phyloP scores from a whole-genome alignment of 2,329 filamentous ascomycete genomes.

The Epichloe glyceriae region DNA sequence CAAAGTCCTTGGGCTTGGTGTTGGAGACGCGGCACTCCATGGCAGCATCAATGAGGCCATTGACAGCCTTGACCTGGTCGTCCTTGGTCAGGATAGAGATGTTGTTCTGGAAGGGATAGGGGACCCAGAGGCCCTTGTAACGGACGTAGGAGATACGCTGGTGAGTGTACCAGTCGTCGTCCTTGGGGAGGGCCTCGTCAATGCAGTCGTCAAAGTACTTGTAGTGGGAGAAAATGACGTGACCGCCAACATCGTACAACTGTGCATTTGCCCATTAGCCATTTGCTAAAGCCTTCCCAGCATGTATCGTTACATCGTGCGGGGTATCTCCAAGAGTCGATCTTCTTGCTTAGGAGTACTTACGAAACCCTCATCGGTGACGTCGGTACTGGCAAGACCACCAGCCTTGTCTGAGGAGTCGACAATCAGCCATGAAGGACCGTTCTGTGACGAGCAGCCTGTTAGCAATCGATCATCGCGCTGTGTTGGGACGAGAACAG shows the following conservation, averaged over 20 bases:
- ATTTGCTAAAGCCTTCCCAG: background rate
- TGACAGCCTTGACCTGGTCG: conserved; percentile 87
- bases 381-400: conserved; percentile 89
- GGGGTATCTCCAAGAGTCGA: background rate
- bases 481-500: background rate
- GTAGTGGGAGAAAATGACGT: conserved; percentile 99
- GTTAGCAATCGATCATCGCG: conserved; percentile 14
- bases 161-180: conserved; percentile 94
- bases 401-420: conserved; percentile 86
- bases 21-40: conserved; percentile 74
- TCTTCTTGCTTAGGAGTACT: conserved; percentile 29
- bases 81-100: conserved; percentile 96
- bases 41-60: conserved; percentile 91
- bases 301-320: background rate
- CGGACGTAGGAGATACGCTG: conserved; percentile 98
- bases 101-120: conserved; percentile 99
- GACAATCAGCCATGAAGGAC: conserved; percentile 89
- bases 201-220: conserved; percentile 99
- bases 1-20: conserved; percentile 91
- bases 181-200: conserved; percentile 86
- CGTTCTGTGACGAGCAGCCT: conserved; percentile 44
- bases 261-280: conserved; percentile 23
- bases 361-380: conserved; percentile 94
- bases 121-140: conserved; percentile 92
- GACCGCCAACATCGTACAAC: conserved; percentile 97